Percentiles rank a stretch among this genome's conserved stretches.
Conservation (phyloP, 1,284 basidiomycete species). For the Ceratorhiza oryzae-sativae region DNA sequence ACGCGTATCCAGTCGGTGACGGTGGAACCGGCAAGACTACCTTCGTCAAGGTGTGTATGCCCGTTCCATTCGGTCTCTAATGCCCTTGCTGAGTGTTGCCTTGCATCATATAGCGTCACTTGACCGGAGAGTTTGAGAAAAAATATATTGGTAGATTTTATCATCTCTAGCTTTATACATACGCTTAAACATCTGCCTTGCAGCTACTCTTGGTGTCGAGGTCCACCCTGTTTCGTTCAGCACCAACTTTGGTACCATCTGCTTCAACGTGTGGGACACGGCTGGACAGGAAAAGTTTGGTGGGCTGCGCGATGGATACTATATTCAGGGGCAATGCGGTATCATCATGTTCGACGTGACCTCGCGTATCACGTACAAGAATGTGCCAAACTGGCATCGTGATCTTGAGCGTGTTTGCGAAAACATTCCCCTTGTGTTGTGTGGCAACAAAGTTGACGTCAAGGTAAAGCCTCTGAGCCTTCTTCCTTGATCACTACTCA, state of each 20-base stretch:
- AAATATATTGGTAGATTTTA: slow-evolving; percentile 91
- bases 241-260: slow-evolving; percentile 98
- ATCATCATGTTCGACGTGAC: slow-evolving; percentile 99
- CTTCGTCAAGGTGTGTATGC: slow-evolving; percentile 85
- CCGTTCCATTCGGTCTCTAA: not conserved
- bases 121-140: slow-evolving; percentile 99
- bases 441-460: slow-evolving; percentile 99
- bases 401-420: slow-evolving; percentile 99
- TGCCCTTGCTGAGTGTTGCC: slow-evolving; percentile 25
- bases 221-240: slow-evolving; percentile 96
- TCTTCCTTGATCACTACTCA: not conserved
- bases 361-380: slow-evolving; percentile 99
- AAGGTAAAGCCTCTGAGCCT: slow-evolving; percentile 67
- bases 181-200: slow-evolving; percentile 40
- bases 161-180: not conserved
- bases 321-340: slow-evolving; percentile 99
- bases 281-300: slow-evolving; percentile 99
- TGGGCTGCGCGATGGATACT: slow-evolving; percentile 97
- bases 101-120: slow-evolving; percentile 76
- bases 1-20: slow-evolving; percentile 77
- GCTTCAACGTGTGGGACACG: slow-evolving; percentile 99
- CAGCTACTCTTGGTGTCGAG: slow-evolving; percentile 99
- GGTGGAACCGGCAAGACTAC: slow-evolving; percentile 99
- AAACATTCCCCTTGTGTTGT: slow-evolving; percentile 98
- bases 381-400: slow-evolving; percentile 99